Conservation (phyloP, 2,329 filamentous ascomycete species). For the Cercospora sojina region DNA sequence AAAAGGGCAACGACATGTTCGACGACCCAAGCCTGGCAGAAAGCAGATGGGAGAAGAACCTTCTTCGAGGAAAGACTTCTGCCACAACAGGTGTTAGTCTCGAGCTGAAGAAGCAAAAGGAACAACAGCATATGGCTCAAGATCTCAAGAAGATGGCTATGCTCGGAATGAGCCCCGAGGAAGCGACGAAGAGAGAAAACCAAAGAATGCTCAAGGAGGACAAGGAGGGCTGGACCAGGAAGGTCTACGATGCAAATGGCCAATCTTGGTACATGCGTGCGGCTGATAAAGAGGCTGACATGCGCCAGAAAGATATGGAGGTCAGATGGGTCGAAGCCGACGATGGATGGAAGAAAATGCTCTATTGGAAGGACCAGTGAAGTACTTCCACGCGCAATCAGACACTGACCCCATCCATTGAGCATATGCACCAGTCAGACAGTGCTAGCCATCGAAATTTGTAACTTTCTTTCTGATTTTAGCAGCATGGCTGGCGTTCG, state of each 20-base stretch:
- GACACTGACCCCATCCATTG: no score
- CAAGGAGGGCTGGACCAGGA: background rate
- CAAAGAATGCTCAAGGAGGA: background rate
- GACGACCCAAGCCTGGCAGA: background rate
- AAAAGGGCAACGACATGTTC: background rate
- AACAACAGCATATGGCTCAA: background rate
- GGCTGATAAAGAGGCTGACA: background rate
- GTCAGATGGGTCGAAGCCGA: background rate
- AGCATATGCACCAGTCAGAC: background rate
- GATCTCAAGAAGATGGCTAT: background rate
- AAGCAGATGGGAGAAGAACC: background rate
- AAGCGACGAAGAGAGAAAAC: background rate
- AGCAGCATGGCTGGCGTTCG: background rate
- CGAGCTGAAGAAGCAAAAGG: background rate
- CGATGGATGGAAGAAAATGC: background rate
- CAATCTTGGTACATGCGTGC: background rate
- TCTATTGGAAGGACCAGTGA: background rate
- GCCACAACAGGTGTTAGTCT: background rate
- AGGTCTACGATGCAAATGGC: background rate
- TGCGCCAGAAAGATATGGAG: background rate
- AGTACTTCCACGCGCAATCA: background rate
- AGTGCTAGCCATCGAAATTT: no score
- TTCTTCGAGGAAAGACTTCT: background rate
- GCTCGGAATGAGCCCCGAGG: background rate
- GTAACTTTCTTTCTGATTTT: no score